Evolutionary conservation across 2,329 filamentous ascomycete species (phyloP).

Genomic region (Aureobasidium sp.): DNA sequence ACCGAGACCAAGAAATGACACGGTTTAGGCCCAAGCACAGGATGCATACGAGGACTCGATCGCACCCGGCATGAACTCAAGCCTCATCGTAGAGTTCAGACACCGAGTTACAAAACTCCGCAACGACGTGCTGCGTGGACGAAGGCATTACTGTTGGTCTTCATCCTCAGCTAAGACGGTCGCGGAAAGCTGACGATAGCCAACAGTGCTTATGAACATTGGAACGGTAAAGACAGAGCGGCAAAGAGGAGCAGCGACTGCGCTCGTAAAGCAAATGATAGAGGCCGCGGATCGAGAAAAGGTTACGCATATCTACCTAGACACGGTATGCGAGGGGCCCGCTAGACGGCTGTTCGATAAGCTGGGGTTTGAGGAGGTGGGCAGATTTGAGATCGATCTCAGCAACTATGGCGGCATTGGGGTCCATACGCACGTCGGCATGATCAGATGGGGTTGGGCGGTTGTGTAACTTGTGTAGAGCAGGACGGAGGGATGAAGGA

Average conservation of each 20-base stretch:
- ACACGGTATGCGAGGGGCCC: constrained; percentile 3
- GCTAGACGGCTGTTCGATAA: constrained; percentile 8
- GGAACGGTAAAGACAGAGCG: background rate
- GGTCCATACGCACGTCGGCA: background rate
- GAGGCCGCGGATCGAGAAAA: constrained; percentile 3
- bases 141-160: constrained; percentile 9
- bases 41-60: constrained; percentile 7
- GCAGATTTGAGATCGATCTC: constrained; percentile 11
- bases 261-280: background rate
- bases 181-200: background rate
- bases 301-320: background rate
- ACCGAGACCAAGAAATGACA: background rate
- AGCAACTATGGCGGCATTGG: constrained; percentile 4
- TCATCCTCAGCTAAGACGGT: background rate
- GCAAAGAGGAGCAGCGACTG: constrained; percentile 2
- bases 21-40: background rate
- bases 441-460: background rate
- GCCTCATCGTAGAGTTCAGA: background rate
- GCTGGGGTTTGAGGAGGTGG: constrained; percentile 10
- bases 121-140: background rate
- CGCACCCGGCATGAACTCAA: constrained; percentile 11
- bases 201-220: constrained; percentile 10
- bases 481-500: background rate
- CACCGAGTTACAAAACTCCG: constrained; percentile 1
- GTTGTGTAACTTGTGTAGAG: background rate